Base-by-base conservation (phyloP, 2,329 filamentous ascomycete species). In the Sporothrix schenckii region DNA sequence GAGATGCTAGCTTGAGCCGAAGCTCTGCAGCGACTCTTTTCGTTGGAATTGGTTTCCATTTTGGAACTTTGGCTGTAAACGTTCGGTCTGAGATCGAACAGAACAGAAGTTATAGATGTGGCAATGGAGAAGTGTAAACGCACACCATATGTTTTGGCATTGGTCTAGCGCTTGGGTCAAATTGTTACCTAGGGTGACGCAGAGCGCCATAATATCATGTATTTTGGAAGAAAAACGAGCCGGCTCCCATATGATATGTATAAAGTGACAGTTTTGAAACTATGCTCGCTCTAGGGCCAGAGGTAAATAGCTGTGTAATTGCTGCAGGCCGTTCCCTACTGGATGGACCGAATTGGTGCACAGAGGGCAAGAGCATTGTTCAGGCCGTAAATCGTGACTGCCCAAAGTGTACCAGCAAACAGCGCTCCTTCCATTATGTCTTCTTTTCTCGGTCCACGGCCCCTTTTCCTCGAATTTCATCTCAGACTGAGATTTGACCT, bases 1-100 rank as follows among this genome's bases (percentile, higher is more conserved):
- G 72, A 73, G 34, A 73, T 73, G 72, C 34, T 70, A 19, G 34
- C 19, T 5, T 68, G 34, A 68, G 66, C 16, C 14, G 30, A 24
- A 1, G 30, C 9, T n/a, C 30, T 21, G 14, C 7, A 30, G 49
- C 30, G 19, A 34, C 27, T 30, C 27, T 30, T 41, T 66, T 14
- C 11, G 34, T 34, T 21, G 13, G 13, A 56, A 16, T 4, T n/a
- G n/a, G 34, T 11, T 24, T 60, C 14, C 34, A 4, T 44, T 61
- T 6, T 61, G 39, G 34, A 13, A 5, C 56, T n/a, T 56, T 9
- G 41, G 41, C 56, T 61, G 56, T 14, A 24, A 21, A 44, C 14
- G 34, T 24, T 44, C 2, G 14, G 39, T 24, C 10, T 14, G 34
- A 58, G 21, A 16, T 61, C 19, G 56, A 41, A n/a, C 3, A 19